These are phyloP conservation scores for Noccaea bulbosa DNA, from an alignment of 345 rosid species.

Conservation along the genomic window DNA sequence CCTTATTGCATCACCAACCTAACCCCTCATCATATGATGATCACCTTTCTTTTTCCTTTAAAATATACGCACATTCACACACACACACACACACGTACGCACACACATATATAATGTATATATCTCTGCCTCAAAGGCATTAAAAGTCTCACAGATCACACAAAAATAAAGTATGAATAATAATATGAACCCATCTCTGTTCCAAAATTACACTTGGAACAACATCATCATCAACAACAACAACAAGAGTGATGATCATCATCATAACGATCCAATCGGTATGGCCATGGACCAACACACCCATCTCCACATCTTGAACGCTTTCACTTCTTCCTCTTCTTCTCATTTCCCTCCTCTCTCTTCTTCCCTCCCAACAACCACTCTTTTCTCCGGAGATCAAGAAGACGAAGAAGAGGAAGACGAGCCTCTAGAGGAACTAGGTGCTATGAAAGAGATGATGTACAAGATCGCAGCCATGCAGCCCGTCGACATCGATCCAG, in stretches of 20 bases:
- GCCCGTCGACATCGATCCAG: conserved; percentile 90
- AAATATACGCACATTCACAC: conserved; percentile 17
- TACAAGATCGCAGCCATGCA: conserved; percentile 95
- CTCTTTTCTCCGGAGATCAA: conserved; percentile 32
- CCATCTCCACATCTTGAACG: conserved; percentile 42
- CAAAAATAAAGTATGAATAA: conserved; percentile 49
- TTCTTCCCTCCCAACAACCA: conserved; percentile 37
- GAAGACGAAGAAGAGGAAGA: conserved; percentile 51
- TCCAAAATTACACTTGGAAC: conserved; percentile 56
- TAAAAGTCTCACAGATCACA: conserved; percentile 30
- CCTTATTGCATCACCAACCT: conserved; percentile 50
- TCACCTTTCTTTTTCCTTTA: conserved; percentile 37
- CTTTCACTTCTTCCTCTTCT: conserved; percentile 42
- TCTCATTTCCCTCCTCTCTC: conserved; percentile 46
- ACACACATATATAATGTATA: conserved; percentile 7
- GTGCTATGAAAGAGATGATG: conserved; percentile 98
- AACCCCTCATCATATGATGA: conserved; percentile 49
- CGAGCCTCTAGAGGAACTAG: conserved; percentile 74
- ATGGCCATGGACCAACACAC: conserved; percentile 53
- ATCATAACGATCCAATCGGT: conserved; percentile 42
- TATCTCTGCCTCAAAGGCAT: conserved; percentile 21
- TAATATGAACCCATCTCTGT: conserved; percentile 55
- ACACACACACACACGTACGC: neutral
- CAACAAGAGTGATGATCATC: conserved; percentile 12
- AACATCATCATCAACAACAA: conserved; percentile 20